A percentile compares a stretch with the other conserved stretches of the same genome.
These are phyloP conservation scores for Catunica adiposa DNA, from an alignment of 2,329 filamentous ascomycete species.

Conservation along the genomic window DNA sequence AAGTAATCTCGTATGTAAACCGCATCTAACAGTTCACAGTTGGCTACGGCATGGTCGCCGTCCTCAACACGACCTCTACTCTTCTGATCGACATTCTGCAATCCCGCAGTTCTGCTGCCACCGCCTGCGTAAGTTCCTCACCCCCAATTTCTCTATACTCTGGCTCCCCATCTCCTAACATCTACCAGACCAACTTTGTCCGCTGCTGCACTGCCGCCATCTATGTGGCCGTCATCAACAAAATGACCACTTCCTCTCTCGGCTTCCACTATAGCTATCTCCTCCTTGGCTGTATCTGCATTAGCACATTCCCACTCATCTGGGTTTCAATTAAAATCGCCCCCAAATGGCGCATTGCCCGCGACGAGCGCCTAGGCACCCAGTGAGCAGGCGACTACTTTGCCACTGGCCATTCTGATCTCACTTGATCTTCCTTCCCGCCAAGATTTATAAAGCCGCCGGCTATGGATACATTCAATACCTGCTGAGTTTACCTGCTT, in stretches of 20 bases:
- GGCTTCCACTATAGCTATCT: slow-evolving; percentile 17
- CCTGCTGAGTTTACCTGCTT: no score
- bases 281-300: slow-evolving; percentile 16
- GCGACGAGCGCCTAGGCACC: slow-evolving; percentile 1
- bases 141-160: background rate
- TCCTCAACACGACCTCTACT: slow-evolving; percentile 21
- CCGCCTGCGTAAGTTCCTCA: slow-evolving; percentile 17
- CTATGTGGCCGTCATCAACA: slow-evolving; percentile 19
- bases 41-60: slow-evolving; percentile 20
- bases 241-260: slow-evolving; percentile 16
- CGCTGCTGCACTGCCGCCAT: slow-evolving; percentile 19
- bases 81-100: slow-evolving; percentile 21
- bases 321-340: slow-evolving; percentile 17
- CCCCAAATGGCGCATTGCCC: slow-evolving; percentile 15
- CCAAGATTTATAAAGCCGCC: no score
- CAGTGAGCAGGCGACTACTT: background rate
- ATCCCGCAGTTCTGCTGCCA: slow-evolving; percentile 19
- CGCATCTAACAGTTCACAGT: slow-evolving; percentile 13
- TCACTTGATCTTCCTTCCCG: background rate
- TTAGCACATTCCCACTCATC: slow-evolving; percentile 16
- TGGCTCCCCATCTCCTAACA: background rate
- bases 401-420: background rate
- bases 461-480: no score
- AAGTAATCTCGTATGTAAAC: background rate
- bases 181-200: slow-evolving; percentile 18